These are phyloP conservation scores for Russula lepida DNA, from an alignment of 768 basidiomycete species.

Conservation along the genomic window DNA sequence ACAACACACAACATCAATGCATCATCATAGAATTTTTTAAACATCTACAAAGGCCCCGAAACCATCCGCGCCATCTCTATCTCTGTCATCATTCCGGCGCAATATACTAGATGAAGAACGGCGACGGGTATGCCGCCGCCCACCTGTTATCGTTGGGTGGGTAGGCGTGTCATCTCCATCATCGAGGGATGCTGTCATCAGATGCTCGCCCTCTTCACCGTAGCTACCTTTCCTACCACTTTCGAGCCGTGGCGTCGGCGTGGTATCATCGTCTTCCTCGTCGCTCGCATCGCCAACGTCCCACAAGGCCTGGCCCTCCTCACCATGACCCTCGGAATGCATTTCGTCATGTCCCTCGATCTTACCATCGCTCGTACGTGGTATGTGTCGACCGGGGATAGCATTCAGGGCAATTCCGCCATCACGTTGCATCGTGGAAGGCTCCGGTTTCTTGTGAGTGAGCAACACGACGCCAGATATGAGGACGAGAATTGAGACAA, in stretches of 20 bases:
- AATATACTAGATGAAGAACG: conserved; percentile 16
- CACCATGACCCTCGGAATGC: conserved; percentile 26
- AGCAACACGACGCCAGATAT: conserved; percentile 89
- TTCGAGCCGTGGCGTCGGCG: conserved; percentile 31
- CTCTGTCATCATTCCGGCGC: background rate
- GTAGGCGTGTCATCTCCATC: conserved; percentile 28
- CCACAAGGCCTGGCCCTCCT: conserved; percentile 48
- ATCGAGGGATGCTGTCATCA: conserved; percentile 33
- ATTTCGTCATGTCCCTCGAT: conserved; percentile 35
- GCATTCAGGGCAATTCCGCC: conserved; percentile 27
- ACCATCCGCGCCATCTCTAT: conserved; percentile 3
- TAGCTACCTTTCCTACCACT: conserved; percentile 20
- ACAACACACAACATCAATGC: too few species aligned
- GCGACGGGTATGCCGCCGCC: conserved; percentile 8
- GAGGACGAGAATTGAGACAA: conserved; percentile 76
- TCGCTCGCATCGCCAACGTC: conserved; percentile 67
- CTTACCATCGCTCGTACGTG: conserved; percentile 24
- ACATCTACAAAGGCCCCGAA: conserved; percentile 14
- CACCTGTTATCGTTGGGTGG: background rate
- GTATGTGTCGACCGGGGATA: conserved; percentile 23
- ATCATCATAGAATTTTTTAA: background rate
- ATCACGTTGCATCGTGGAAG: conserved; percentile 27
- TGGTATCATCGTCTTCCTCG: conserved; percentile 42
- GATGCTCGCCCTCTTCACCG: conserved; percentile 32
- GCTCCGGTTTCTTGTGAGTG: conserved; percentile 83